Conservation (phyloP, 2,329 filamentous ascomycete species). For the Ophiostoma angusticollis region DNA sequence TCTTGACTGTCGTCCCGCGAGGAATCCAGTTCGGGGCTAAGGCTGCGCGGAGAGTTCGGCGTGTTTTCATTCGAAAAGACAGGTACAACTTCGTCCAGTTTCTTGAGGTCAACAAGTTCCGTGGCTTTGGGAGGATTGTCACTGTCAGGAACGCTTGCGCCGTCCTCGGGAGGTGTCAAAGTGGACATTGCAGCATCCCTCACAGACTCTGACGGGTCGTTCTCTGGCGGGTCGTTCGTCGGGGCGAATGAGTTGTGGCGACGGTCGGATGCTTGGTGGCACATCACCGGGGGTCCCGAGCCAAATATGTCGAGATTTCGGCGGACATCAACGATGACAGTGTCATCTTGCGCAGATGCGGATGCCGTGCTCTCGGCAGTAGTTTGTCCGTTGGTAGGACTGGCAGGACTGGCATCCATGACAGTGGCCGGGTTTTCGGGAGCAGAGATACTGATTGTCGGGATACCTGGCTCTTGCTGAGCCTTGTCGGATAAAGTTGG, state of each 20-base stretch:
- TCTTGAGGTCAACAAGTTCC: neutral
- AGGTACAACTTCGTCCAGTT: neutral
- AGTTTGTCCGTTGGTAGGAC: no score
- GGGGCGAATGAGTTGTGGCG: conserved; percentile 1
- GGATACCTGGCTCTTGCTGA: neutral
- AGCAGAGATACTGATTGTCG: neutral
- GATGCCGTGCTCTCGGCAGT: neutral
- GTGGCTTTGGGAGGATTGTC: neutral
- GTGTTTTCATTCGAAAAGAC: conserved; percentile 3
- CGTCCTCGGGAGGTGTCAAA: no score
- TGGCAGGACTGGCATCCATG: neutral
- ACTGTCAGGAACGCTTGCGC: no score
- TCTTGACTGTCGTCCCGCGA: conserved; percentile 5
- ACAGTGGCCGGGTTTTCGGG: neutral
- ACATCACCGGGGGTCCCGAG: conserved; percentile 7
- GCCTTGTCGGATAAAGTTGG: neutral
- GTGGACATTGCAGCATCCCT: neutral
- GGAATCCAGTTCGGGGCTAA: conserved; percentile 2
- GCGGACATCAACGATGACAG: conserved; percentile 20
- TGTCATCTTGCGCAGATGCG: neutral
- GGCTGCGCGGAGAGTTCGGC: conserved; percentile 1
- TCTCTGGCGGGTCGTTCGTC: neutral
- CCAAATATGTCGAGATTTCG: conserved; percentile 24
- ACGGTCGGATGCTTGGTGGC: neutral
- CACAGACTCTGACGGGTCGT: neutral